phyloP scores from a whole-genome alignment of 352 stramenopile species.

The Phytophthora macrochlamydospora region DNA sequence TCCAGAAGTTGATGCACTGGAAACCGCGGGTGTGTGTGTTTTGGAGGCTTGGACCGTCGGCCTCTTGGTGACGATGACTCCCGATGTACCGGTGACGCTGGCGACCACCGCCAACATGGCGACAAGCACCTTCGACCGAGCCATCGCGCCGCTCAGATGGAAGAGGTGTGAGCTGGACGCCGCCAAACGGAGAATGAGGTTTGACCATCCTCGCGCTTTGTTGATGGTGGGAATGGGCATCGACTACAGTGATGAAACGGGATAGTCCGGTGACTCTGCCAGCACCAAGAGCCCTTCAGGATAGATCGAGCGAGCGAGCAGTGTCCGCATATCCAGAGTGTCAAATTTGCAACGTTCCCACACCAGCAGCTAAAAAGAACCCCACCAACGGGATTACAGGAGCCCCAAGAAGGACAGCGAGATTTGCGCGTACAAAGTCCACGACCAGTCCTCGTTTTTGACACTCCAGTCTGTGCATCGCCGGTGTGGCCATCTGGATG shows the following conservation, averaged over 20 bases:
- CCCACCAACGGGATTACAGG: background rate
- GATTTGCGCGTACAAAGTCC: conserved; percentile 1
- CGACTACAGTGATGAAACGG: background rate
- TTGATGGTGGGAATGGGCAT: conserved; percentile 1
- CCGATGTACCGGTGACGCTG: background rate
- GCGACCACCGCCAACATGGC: background rate
- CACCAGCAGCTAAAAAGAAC: background rate
- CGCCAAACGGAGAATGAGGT: background rate
- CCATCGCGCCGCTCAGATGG: background rate
- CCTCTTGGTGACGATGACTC: background rate
- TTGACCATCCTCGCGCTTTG: background rate
- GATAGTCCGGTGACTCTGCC: background rate
- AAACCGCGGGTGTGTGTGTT: background rate
- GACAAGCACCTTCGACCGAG: background rate
- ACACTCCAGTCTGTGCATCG: background rate
- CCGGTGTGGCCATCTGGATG: background rate
- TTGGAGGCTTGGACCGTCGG: background rate
- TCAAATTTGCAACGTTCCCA: background rate
- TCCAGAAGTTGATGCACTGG: background rate
- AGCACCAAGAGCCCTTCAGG: background rate
- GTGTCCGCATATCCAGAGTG: background rate
- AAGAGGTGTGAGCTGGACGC: conserved; percentile 1
- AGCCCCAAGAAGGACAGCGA: background rate
- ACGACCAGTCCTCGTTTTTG: background rate
- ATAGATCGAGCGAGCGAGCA: background rate